Evolutionary conservation across 495 filamentous ascomycete species (phyloP).

Genomic region (Trichoderma gamsii): DNA sequence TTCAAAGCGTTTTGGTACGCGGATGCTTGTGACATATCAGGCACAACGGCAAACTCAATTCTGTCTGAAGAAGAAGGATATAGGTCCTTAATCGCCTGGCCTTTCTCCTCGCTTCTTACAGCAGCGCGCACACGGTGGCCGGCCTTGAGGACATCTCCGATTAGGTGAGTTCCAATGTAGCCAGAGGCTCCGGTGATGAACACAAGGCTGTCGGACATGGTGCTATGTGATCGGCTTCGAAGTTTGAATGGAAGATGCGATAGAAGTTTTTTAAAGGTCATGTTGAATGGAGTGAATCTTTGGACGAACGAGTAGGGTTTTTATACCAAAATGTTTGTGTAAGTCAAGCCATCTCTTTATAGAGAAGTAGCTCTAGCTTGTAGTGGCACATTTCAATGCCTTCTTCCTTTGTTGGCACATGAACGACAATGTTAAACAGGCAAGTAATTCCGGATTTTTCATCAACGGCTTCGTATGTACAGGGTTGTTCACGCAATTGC

Average conservation of each 20-base stretch:
- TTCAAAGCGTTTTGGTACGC: not conserved
- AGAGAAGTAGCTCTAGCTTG: too few relatives aligned
- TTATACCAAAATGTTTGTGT: too few relatives aligned
- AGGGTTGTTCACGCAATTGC: not conserved
- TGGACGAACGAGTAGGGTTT: too few relatives aligned
- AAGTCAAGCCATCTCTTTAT: too few relatives aligned
- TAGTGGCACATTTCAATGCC: not conserved
- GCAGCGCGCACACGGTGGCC: not conserved
- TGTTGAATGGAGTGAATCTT: not conserved
- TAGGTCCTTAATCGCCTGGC: not conserved
- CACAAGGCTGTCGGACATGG: not conserved
- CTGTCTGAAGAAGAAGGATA: not conserved
- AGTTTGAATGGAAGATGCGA: not conserved
- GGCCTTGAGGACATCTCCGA: constrained; percentile 9
- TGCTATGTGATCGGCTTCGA: not conserved
- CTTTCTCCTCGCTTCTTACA: not conserved
- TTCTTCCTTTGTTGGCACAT: not conserved
- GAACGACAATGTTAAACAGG: not conserved
- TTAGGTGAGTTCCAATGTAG: not conserved
- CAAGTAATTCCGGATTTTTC: not conserved
- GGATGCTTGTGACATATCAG: not conserved
- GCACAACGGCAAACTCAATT: not conserved
- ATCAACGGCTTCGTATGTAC: not conserved
- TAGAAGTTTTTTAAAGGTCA: not conserved
- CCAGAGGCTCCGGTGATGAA: not conserved